A percentile compares a stretch with the other conserved stretches of the same genome.
Evolutionary conservation across 2,329 filamentous ascomycete species (phyloP).

Genomic region (Fragosphaeria purpurea): DNA sequence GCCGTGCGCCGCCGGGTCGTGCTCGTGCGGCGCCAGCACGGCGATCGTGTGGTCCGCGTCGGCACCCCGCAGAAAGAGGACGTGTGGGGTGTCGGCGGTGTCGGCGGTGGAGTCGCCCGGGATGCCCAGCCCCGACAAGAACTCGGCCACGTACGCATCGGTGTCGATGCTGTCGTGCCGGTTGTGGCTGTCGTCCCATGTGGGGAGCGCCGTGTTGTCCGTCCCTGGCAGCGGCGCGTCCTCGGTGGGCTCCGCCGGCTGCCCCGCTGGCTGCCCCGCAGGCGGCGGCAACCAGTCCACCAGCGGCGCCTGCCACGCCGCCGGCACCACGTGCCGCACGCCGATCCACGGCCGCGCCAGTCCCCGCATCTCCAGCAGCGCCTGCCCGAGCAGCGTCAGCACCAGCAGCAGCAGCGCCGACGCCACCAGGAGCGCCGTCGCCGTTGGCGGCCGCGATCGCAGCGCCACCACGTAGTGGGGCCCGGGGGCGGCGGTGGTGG

Average conservation of each 20-base stretch:
- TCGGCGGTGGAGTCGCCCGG: not conserved
- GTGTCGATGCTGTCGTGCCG: not conserved
- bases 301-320: conserved; percentile 19
- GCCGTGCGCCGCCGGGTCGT: conserved; percentile 37
- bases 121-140: conserved; percentile 1
- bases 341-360: conserved; percentile 46
- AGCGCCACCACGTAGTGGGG: conserved; percentile 62
- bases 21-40: conserved; percentile 34
- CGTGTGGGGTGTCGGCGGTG: not conserved
- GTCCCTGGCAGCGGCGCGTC: too few species aligned
- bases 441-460: conserved; percentile 42
- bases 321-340: conserved; percentile 44
- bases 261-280: not conserved
- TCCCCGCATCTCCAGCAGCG: conserved; percentile 54
- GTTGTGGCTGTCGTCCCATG: conserved; percentile 1
- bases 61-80: conserved; percentile 11
- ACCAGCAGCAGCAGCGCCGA: conserved; percentile 48
- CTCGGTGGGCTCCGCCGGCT: conserved; percentile 5
- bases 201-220: conserved; percentile 2
- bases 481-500: not conserved
- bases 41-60: conserved; percentile 18
- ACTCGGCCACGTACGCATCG: conserved; percentile 10
- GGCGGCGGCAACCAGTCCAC: conserved; percentile 2
- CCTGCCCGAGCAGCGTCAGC: conserved; percentile 52
- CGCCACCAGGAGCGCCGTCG: conserved; percentile 40